Evolutionary conservation across 169 alveolate genomes (phyloP).

Genomic region (Ichthyophthirius multifiliis): DNA sequence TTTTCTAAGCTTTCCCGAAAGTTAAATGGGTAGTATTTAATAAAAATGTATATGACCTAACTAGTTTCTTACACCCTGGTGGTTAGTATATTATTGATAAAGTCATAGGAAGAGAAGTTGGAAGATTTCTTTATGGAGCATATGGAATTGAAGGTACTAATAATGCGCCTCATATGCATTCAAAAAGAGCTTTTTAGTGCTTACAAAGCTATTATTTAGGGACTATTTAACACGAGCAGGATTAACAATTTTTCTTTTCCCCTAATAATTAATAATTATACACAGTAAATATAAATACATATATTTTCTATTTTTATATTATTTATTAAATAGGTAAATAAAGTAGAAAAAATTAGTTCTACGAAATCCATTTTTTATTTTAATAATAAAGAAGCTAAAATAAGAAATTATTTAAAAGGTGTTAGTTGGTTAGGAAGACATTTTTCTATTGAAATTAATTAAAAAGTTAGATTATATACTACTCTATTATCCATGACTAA

Average conservation of each 20-base stretch:
- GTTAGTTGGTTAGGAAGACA: constrained; percentile 5
- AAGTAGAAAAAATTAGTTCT: background rate
- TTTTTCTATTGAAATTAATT: background rate
- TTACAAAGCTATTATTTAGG: constrained; percentile 8
- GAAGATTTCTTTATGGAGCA: constrained; percentile 29
- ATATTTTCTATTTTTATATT: background rate
- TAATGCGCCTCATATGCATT: constrained; percentile 13
- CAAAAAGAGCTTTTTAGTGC: background rate
- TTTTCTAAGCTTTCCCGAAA: constrained; percentile 4
- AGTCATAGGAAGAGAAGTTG: constrained; percentile 22
- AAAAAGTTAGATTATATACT: constrained; percentile 26
- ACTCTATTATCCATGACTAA: constrained; percentile 14
- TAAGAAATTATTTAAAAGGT: constrained; percentile 3
- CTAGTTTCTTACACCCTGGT: constrained; percentile 33
- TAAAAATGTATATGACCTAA: constrained; percentile 21
- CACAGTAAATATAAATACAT: background rate
- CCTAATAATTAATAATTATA: background rate
- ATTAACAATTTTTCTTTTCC: background rate
- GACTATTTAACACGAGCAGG: background rate
- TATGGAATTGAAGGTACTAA: constrained; percentile 3
- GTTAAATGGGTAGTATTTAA: constrained; percentile 31
- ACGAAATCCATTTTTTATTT: constrained; percentile 5
- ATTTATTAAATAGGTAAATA: background rate
- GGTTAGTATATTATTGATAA: constrained; percentile 21
- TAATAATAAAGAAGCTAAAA: background rate